Conservation (phyloP, 257 asterid genomes). For the Capsicum rhomboideum region DNA sequence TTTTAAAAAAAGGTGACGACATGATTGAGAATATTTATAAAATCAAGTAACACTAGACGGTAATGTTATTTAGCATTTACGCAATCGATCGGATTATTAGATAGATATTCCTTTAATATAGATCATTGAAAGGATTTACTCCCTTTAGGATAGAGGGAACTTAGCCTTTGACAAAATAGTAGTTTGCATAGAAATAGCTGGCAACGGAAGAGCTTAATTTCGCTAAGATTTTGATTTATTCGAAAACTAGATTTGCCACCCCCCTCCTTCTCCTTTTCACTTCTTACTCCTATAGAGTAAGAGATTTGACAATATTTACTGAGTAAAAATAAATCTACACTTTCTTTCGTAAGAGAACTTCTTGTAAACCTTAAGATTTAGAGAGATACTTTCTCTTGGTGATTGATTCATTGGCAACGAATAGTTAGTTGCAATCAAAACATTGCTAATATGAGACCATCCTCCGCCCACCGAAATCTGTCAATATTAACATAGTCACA, state of each 20-base stretch:
- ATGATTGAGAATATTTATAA: neutral
- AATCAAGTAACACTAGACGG: neutral
- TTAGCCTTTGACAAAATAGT: neutral
- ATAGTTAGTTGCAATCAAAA: neutral
- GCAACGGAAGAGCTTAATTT: neutral
- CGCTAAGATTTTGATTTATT: no score
- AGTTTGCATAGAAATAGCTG: rapidly evolving
- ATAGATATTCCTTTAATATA: neutral
- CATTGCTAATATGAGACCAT: neutral
- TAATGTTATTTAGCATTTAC: neutral
- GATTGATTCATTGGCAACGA: no score
- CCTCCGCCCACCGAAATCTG: neutral
- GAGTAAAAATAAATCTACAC: no score
- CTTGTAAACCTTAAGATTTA: no score
- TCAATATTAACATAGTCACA: neutral
- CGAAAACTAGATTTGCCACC: no score
- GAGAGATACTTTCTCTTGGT: no score
- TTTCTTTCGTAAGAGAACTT: no score
- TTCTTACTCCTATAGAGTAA: no score
- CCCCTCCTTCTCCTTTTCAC: no score
- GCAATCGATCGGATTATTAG: neutral
- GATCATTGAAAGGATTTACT: neutral
- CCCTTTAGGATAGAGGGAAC: neutral
- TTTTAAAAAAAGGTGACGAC: neutral
- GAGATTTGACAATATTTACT: no score